These are phyloP conservation scores for Cubamyces sp. DNA, from an alignment of 768 basidiomycete species.

Conservation along the genomic window DNA sequence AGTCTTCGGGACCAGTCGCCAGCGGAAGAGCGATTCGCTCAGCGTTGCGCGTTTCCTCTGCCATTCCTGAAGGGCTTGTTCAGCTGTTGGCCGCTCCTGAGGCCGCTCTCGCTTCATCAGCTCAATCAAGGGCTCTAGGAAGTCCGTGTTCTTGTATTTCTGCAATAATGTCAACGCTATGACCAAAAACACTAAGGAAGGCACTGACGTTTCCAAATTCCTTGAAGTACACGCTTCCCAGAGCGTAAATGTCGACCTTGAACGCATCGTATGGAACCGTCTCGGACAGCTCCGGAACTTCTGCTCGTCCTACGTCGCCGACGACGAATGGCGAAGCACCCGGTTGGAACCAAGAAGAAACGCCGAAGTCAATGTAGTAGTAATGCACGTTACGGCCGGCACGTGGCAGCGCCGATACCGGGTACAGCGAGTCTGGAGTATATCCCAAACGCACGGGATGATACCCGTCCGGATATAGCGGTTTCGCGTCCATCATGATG, in stretches of 20 bases:
- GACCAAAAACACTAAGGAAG: neutral
- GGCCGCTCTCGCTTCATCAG: conserved; percentile 19
- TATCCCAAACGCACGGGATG: conserved; percentile 33
- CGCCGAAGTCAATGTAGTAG: conserved; percentile 31
- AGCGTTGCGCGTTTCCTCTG: neutral
- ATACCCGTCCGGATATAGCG: conserved; percentile 26
- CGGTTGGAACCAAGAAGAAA: conserved; percentile 22
- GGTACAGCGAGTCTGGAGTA: conserved; percentile 38
- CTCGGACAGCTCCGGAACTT: conserved; percentile 31
- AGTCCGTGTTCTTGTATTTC: conserved; percentile 17
- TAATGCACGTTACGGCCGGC: conserved; percentile 40
- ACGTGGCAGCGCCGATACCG: conserved; percentile 34
- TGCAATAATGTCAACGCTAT: neutral
- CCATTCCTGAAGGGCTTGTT: conserved; percentile 1
- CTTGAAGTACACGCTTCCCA: conserved; percentile 30
- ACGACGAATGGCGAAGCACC: conserved; percentile 22
- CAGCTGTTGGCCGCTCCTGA: conserved; percentile 9
- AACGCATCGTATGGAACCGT: conserved; percentile 31
- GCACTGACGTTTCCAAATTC: conserved; percentile 25
- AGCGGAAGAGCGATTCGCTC: conserved; percentile 5
- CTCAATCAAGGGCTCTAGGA: conserved; percentile 19
- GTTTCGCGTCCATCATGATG: conserved; percentile 29
- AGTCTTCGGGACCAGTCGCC: conserved; percentile 15
- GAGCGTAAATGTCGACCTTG: conserved; percentile 33
- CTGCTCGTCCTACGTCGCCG: conserved; percentile 29